Evolutionary conservation across 495 filamentous ascomycete species (phyloP).

Genomic region (Cercophora samala): DNA sequence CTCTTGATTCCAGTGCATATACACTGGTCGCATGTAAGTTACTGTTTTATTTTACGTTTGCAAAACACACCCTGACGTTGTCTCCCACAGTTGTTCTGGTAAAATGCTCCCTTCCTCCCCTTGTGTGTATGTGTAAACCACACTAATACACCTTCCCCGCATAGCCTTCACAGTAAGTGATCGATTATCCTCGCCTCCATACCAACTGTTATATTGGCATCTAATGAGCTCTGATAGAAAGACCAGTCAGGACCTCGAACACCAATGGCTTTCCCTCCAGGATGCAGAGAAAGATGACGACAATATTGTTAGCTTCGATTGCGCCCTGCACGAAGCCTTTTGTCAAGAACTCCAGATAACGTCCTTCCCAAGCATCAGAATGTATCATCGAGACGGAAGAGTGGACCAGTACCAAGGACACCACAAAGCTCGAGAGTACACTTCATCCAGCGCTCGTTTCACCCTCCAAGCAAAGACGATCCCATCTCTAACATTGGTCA

Average conservation of each 20-base stretch:
- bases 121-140: not conserved
- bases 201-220: not conserved
- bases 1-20: not conserved
- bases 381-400: slow-evolving; percentile 34
- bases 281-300: slow-evolving; percentile 12
- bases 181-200: not conserved
- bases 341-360: slow-evolving; percentile 33
- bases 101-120: too few species aligned
- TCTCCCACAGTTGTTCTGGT: not conserved
- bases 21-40: not conserved
- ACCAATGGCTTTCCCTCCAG: slow-evolving; percentile 24
- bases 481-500: not conserved
- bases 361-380: slow-evolving; percentile 36
- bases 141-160: not conserved
- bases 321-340: slow-evolving; percentile 21
- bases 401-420: slow-evolving; percentile 29
- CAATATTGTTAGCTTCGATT: slow-evolving; percentile 39
- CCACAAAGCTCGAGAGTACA: slow-evolving; percentile 27
- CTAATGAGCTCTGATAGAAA: slow-evolving; percentile 15
- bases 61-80: not conserved
- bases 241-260: slow-evolving; percentile 20
- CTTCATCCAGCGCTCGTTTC: too few species aligned
- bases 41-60: not conserved
- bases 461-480: too few species aligned
- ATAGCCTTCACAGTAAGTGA: slow-evolving; percentile 8